A percentile compares a stretch with the other conserved stretches of the same genome.
Conservation (phyloP, 1,284 basidiomycete species). For the Sanghuangporus weigelae region DNA sequence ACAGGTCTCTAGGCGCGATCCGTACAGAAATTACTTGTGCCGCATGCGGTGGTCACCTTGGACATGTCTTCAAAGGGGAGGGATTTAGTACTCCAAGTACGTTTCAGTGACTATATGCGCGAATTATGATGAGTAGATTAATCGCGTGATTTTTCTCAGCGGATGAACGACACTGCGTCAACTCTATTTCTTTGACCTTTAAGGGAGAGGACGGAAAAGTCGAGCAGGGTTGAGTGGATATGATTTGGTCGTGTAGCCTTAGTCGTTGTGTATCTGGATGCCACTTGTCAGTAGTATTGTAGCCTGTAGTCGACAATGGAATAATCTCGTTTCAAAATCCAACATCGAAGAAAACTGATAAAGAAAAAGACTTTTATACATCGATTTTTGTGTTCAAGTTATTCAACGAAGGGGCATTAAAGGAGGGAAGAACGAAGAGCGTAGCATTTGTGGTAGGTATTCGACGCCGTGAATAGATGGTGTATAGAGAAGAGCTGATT, state of each 20-base stretch:
- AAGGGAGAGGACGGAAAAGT: constrained; percentile 41
- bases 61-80: constrained; percentile 93
- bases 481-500: constrained; percentile 24
- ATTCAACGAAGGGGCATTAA: constrained; percentile 4
- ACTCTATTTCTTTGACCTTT: constrained; percentile 84
- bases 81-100: constrained; percentile 69
- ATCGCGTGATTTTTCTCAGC: constrained; percentile 34
- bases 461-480: constrained; percentile 6
- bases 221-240: constrained; percentile 7
- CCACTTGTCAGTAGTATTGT: background rate
- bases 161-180: constrained; percentile 87
- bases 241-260: background rate
- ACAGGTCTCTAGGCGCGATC: constrained; percentile 47
- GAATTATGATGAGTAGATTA: constrained; percentile 24
- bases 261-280: background rate
- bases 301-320: background rate
- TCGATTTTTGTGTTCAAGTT: background rate
- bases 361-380: constrained; percentile 1
- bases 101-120: constrained; percentile 23
- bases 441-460: background rate
- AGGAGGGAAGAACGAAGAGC: constrained; percentile 4
- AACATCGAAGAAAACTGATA: background rate
- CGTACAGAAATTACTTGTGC: constrained; percentile 78
- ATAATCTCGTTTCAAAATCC: background rate
- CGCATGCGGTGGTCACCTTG: constrained; percentile 86